Evolutionary conservation across 2,329 filamentous ascomycete genomes (phyloP).

Genomic region (Talaromyces sp.): DNA sequence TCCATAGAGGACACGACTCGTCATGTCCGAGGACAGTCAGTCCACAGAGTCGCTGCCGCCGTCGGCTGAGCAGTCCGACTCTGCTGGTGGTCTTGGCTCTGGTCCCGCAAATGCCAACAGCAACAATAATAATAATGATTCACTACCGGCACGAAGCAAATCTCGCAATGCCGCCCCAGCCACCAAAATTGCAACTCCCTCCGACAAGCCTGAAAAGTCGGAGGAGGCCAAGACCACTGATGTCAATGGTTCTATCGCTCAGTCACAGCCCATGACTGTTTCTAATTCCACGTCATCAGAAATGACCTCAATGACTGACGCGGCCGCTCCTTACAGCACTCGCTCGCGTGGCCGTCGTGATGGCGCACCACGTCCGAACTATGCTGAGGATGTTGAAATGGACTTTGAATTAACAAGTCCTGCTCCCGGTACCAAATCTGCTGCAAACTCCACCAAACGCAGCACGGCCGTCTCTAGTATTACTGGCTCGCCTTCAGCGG

Average conservation of each 20-base stretch:
- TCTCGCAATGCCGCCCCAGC: constrained; percentile 13
- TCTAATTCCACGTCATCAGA: constrained; percentile 43
- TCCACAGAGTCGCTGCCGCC: constrained; percentile 28
- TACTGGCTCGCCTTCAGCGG: constrained; percentile 31
- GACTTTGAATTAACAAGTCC: constrained; percentile 66
- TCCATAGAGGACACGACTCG: constrained; percentile 21
- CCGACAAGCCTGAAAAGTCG: neutral
- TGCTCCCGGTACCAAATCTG: constrained; percentile 27
- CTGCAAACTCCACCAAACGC: constrained; percentile 27
- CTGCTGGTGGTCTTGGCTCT: constrained; percentile 19
- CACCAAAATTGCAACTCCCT: constrained; percentile 7
- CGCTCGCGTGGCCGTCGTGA: constrained; percentile 79
- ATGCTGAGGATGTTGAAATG: constrained; percentile 88
- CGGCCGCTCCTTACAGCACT: constrained; percentile 77
- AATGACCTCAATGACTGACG: constrained; percentile 31
- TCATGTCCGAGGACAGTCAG: constrained; percentile 33
- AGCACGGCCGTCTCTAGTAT: constrained; percentile 15
- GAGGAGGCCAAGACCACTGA: constrained; percentile 9
- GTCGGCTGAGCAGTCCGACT: constrained; percentile 29
- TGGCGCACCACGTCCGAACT: constrained; percentile 79
- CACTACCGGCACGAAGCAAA: constrained; percentile 35
- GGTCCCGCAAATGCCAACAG: constrained; percentile 12
- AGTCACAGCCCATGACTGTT: constrained; percentile 44
- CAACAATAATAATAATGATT: neutral
- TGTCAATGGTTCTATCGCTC: constrained; percentile 29